These are phyloP conservation scores for Russula foetens DNA, from an alignment of 768 basidiomycete genomes.

Conservation along the genomic window DNA sequence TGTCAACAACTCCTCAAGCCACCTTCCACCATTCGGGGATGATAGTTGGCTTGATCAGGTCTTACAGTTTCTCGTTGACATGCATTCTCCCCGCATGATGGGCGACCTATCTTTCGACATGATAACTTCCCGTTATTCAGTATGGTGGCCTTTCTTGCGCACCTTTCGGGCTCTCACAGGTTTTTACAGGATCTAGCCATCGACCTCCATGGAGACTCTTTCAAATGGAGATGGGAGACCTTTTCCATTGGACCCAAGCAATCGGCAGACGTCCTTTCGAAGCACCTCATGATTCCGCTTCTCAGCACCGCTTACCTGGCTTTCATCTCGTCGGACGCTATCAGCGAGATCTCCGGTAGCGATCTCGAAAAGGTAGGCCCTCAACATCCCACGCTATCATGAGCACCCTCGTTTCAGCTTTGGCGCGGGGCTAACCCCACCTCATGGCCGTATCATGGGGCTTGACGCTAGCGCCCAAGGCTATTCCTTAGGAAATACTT, in stretches of 20 bases:
- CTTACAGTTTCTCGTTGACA: slow-evolving; percentile 46
- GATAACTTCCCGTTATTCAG: slow-evolving; percentile 52
- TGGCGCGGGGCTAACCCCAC: slow-evolving; percentile 13
- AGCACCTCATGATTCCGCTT: slow-evolving; percentile 68
- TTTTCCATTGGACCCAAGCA: slow-evolving; percentile 51
- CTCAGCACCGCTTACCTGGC: slow-evolving; percentile 64
- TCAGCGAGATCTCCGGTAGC: slow-evolving; percentile 44
- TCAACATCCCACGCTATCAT: slow-evolving; percentile 5
- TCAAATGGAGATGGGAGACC: slow-evolving; percentile 79
- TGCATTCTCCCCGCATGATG: slow-evolving; percentile 57
- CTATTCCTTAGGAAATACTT: slow-evolving; percentile 2
- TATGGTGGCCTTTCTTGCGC: slow-evolving; percentile 27
- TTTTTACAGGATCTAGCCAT: slow-evolving; percentile 57
- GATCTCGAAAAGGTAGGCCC: slow-evolving; percentile 61
- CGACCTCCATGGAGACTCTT: slow-evolving; percentile 46
- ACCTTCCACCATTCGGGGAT: slow-evolving; percentile 36
- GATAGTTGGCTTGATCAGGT: slow-evolving; percentile 51
- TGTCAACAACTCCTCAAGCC: slow-evolving; percentile 23
- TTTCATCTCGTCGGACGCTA: slow-evolving; percentile 50
- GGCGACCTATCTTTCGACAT: slow-evolving; percentile 49
- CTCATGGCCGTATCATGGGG: slow-evolving; percentile 8
- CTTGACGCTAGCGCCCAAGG: not conserved
- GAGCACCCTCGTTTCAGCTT: slow-evolving; percentile 10
- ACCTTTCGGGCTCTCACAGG: slow-evolving; percentile 14
- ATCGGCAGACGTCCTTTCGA: slow-evolving; percentile 69